These are phyloP conservation scores for Sungouiella thailandica DNA, from an alignment of 805 yeast species.

Conservation along the genomic window DNA sequence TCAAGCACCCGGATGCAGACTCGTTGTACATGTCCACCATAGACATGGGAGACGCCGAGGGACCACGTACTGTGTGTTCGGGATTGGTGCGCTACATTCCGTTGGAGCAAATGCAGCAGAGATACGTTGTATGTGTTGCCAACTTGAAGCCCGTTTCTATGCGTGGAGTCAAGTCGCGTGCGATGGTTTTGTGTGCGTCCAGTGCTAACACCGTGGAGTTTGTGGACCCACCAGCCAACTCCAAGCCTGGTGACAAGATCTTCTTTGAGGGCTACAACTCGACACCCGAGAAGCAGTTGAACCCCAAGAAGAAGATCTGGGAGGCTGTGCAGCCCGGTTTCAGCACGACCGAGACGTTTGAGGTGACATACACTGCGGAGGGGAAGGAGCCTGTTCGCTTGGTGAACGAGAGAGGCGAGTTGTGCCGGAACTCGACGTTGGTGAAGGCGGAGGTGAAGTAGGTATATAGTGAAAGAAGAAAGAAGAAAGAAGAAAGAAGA, in stretches of 20 bases:
- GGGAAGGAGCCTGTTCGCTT: conserved; percentile 71
- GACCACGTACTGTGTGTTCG: conserved; percentile 97
- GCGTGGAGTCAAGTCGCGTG: conserved; percentile 95
- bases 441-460: conserved; percentile 78
- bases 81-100: conserved; percentile 89
- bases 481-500: no score
- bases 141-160: conserved; percentile 96
- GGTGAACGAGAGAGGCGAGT: conserved; percentile 75
- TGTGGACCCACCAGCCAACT: conserved; percentile 88
- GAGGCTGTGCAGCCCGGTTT: conserved; percentile 91
- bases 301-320: conserved; percentile 98
- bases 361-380: conserved; percentile 76
- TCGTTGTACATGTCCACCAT: conserved; percentile 93
- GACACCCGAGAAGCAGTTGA: conserved; percentile 84
- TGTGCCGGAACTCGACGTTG: conserved; percentile 67
- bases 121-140: conserved; percentile 86
- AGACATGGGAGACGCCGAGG: conserved; percentile 92
- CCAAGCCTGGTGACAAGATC: conserved; percentile 93
- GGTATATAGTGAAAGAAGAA: no score
- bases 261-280: conserved; percentile 90
- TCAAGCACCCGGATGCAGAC: conserved; percentile 98
- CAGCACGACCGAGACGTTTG: conserved; percentile 69
- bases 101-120: conserved; percentile 91
- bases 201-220: conserved; percentile 74
- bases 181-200: conserved; percentile 96